A percentile compares a stretch with the other conserved stretches of the same genome.
Evolutionary conservation across 2,329 filamentous ascomycete genomes (phyloP).

Genomic region (Corinectria fuckeliana): DNA sequence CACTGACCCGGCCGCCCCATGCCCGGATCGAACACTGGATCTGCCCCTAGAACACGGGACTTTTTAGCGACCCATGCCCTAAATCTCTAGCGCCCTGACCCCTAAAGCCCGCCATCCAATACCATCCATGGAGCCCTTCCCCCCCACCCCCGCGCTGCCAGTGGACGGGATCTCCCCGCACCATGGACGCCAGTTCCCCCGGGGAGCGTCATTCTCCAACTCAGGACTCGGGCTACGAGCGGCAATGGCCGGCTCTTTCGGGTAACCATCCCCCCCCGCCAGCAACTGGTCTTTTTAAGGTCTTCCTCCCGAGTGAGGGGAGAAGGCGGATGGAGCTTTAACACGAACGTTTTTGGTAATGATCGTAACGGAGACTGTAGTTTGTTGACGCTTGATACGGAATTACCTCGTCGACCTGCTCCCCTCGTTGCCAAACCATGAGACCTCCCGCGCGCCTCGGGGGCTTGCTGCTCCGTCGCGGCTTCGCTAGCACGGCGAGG

Average conservation of each 20-base stretch:
- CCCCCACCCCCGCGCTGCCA: conserved; percentile 11
- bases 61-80: conserved; percentile 15
- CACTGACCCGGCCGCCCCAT: too few species aligned
- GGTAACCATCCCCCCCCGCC: conserved; percentile 34
- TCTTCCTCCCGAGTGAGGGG: too few species aligned
- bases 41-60: background rate
- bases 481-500: conserved; percentile 57
- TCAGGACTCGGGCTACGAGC: conserved; percentile 42
- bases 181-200: background rate
- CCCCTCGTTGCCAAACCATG: conserved; percentile 20
- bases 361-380: background rate
- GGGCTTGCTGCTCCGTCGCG: conserved; percentile 48
- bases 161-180: conserved; percentile 27
- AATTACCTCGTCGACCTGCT: background rate
- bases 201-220: too few species aligned
- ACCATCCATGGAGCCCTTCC: background rate
- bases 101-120: conserved; percentile 1
- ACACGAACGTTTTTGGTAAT: background rate
- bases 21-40: background rate
- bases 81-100: conserved; percentile 17
- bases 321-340: too few species aligned
- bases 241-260: conserved; percentile 47
- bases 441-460: conserved; percentile 34
- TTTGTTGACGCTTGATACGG: background rate
- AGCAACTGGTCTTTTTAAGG: conserved; percentile 22